Percentiles rank a stretch among this genome's conserved stretches.
These are phyloP conservation scores for Leccinum broughii DNA, from an alignment of 768 basidiomycete species.

Conservation along the genomic window DNA sequence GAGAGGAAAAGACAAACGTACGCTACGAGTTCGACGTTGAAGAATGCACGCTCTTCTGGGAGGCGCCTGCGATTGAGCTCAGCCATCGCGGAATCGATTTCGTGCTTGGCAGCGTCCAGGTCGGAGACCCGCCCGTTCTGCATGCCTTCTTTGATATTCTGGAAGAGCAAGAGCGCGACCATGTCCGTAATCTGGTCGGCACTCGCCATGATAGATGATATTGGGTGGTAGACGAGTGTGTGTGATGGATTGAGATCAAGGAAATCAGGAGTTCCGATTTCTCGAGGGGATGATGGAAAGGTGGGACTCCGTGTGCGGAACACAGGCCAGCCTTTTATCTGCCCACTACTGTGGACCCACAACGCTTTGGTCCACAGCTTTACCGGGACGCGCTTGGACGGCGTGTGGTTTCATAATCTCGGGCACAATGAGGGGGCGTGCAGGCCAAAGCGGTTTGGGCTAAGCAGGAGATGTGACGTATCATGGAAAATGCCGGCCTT, in stretches of 20 bases:
- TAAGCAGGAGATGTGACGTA: too few species aligned
- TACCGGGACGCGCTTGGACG: slow-evolving; percentile 10
- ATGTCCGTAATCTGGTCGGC: background rate
- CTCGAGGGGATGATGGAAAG: background rate
- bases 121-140: slow-evolving; percentile 12
- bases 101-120: slow-evolving; percentile 3
- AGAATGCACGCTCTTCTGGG: background rate
- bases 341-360: background rate
- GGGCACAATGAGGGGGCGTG: background rate
- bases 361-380: slow-evolving; percentile 7
- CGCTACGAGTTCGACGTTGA: slow-evolving; percentile 8
- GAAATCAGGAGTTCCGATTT: background rate
- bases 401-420: slow-evolving; percentile 10
- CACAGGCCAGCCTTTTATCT: slow-evolving; percentile 11
- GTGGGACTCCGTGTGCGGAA: slow-evolving; percentile 7
- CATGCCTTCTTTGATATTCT: slow-evolving; percentile 12
- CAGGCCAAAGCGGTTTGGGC: background rate
- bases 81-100: slow-evolving; percentile 14
- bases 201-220: slow-evolving; percentile 8
- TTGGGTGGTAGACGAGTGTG: slow-evolving; percentile 1
- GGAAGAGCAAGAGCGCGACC: slow-evolving; percentile 12
- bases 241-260: background rate
- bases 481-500: slow-evolving; percentile 19
- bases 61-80: slow-evolving; percentile 3
- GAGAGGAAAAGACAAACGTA: background rate